Evolutionary conservation across 768 basidiomycete species (phyloP).

Genomic region (Leucocoprinus leucothites): DNA sequence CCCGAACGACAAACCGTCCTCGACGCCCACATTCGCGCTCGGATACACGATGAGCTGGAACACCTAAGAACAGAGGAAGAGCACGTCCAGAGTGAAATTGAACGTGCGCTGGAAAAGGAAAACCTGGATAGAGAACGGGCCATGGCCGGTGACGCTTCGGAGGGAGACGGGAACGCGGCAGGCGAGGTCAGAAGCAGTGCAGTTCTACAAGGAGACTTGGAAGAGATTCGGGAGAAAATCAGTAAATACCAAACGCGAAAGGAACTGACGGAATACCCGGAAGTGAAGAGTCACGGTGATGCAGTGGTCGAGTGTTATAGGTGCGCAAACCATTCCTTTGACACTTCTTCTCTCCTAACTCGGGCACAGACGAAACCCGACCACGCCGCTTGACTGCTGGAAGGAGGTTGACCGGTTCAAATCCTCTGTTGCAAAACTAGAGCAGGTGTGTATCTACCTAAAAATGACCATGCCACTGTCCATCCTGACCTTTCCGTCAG

Average conservation of each 20-base stretch:
- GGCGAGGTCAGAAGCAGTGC: conserved; percentile 57
- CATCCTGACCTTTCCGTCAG: conserved; percentile 30
- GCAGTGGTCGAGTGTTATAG: conserved; percentile 73
- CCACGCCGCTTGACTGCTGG: conserved; percentile 71
- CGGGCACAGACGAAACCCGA: conserved; percentile 42
- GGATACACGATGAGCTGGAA: conserved; percentile 67
- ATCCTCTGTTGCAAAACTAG: conserved; percentile 59
- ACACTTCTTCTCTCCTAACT: conserved; percentile 4
- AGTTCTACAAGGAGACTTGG: conserved; percentile 68
- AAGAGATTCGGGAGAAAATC: conserved; percentile 70
- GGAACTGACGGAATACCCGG: conserved; percentile 50
- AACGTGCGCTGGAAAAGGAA: conserved; percentile 79
- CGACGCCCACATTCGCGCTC: conserved; percentile 69
- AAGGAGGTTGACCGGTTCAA: conserved; percentile 70
- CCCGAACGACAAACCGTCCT: conserved; percentile 71
- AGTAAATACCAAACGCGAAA: conserved; percentile 62
- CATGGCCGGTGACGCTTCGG: conserved; percentile 43
- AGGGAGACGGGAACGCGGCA: conserved; percentile 28
- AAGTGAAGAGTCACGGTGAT: conserved; percentile 53
- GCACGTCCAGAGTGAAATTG: conserved; percentile 67
- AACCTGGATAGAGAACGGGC: conserved; percentile 75
- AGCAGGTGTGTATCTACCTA: conserved; percentile 47
- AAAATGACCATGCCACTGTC: not conserved
- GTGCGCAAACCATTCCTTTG: conserved; percentile 35
- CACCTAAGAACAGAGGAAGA: conserved; percentile 69